phyloP scores from a whole-genome alignment of 1,284 basidiomycete genomes.

The Sporisorium reilianum region DNA sequence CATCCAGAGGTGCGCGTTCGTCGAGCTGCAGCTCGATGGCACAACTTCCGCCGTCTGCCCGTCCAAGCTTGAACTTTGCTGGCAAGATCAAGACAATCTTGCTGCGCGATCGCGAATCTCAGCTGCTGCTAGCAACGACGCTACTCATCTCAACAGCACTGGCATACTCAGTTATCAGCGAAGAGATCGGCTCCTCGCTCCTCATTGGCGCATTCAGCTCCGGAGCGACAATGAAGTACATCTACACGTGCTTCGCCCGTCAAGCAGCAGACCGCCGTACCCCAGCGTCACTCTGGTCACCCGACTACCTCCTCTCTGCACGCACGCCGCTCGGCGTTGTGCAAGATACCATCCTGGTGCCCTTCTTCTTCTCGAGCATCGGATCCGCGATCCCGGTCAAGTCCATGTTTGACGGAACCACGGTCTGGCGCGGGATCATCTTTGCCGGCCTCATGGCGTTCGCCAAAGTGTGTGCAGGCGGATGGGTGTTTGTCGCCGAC shows the following conservation, averaged over 20 bases:
- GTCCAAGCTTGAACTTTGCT: background rate
- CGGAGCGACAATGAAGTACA: conserved; percentile 58
- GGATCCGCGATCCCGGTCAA: conserved; percentile 75
- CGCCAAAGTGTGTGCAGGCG: conserved; percentile 71
- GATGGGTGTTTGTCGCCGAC: conserved; percentile 68
- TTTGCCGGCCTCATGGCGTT: conserved; percentile 73
- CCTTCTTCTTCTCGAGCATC: conserved; percentile 75
- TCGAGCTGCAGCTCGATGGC: background rate
- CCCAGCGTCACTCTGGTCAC: conserved; percentile 15
- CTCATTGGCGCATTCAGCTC: conserved; percentile 72
- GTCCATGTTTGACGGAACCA: conserved; percentile 71
- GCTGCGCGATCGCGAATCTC: background rate
- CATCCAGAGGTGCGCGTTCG: background rate
- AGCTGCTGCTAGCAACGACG: conserved; percentile 12
- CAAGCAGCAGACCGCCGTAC: background rate
- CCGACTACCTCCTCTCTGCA: conserved; percentile 12
- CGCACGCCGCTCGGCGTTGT: conserved; percentile 11
- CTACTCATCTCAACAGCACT: conserved; percentile 14
- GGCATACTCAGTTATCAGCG: conserved; percentile 25
- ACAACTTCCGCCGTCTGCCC: background rate
- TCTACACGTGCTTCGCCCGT: conserved; percentile 2
- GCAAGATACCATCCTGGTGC: conserved; percentile 70
- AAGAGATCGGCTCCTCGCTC: conserved; percentile 69
- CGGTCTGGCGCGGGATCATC: conserved; percentile 74
- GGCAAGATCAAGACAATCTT: background rate